Evolutionary conservation across 2,329 filamentous ascomycete species (phyloP), one percentile per base, ranked within the genome.

Genomic region (Verticillium dahliae): DNA sequence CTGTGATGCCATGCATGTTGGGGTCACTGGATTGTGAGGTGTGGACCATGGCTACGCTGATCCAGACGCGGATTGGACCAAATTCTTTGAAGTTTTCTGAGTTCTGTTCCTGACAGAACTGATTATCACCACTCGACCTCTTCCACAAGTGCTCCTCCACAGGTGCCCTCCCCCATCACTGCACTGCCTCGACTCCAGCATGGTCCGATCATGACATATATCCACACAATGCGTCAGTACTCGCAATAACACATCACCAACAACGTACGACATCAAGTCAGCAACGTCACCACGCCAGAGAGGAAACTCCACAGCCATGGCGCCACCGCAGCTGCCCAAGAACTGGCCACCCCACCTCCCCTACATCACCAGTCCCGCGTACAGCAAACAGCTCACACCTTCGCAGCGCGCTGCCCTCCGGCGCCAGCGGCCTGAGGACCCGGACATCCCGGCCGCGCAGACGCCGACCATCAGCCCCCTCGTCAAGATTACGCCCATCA

Each of bases 281-380:
- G 9, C 35, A 37, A 37, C 35, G 9, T 13, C 35, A 37, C 27
- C 27, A 31, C 27, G 27, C 27, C 27, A 31, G 5, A 31, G 27
- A 31, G 27, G 27, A 31, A 4, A 31, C 5, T 31, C 18, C 45
- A 52, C 50, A 9, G 35, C 13, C 27, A 57, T 11, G 31, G 22
- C 39, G 59, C 63, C 45, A 60, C 31, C 54, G 6, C 18, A 57
- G 33, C 61, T 69, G 31, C 84, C 85, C 2, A 82, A 80, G 65
- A 86, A 86, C 71, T 89, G 86, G 86, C 85, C 85, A 0, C 41
- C 73, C 4, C 59, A 73, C 10, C 66, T 87, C 2, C 75, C 78
- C 2, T 89, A 87, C 68, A 78, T 88, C 57, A 76, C 73, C 1
- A 67, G 73, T 2, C 83, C 85, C 1, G 69, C 74, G 3, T 79